Evolutionary conservation across 192 early-diverging fungal species (phyloP).

Genomic region (Hyaloraphidium curvatum): DNA sequence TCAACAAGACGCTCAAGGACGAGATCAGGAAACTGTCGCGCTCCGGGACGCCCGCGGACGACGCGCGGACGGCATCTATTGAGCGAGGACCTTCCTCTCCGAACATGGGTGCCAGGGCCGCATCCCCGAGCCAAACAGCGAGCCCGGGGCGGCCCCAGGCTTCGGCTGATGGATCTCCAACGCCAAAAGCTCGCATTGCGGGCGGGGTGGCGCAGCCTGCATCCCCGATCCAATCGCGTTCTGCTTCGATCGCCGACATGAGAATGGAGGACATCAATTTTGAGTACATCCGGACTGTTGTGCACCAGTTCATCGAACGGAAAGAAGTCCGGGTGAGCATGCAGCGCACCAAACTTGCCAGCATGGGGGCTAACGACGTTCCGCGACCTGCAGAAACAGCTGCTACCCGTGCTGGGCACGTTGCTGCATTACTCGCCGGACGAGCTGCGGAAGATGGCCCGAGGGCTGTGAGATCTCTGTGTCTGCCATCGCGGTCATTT

Average conservation of each 20-base stretch:
- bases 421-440: neutral
- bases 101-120: neutral
- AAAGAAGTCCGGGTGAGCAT: neutral
- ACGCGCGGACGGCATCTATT: too few species aligned
- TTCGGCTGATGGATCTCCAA: too few species aligned
- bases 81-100: neutral
- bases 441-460: too few species aligned
- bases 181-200: too few species aligned
- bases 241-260: too few species aligned
- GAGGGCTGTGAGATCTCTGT: too few species aligned
- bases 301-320: neutral
- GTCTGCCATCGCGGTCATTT: too few species aligned
- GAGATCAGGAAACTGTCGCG: neutral
- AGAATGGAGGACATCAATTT: neutral
- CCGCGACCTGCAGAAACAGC: neutral
- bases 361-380: neutral
- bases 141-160: too few species aligned
- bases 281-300: neutral
- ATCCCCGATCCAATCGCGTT: too few species aligned
- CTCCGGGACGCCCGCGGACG: neutral
- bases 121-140: too few species aligned
- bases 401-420: neutral
- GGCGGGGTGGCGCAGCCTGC: neutral
- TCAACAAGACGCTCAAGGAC: conserved; percentile 3
- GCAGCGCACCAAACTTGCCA: neutral